Evolutionary conservation across 208 protist genomes (phyloP), one percentile per base, ranked within the genome.

Genomic region (Acanthamoeba sp.): DNA sequence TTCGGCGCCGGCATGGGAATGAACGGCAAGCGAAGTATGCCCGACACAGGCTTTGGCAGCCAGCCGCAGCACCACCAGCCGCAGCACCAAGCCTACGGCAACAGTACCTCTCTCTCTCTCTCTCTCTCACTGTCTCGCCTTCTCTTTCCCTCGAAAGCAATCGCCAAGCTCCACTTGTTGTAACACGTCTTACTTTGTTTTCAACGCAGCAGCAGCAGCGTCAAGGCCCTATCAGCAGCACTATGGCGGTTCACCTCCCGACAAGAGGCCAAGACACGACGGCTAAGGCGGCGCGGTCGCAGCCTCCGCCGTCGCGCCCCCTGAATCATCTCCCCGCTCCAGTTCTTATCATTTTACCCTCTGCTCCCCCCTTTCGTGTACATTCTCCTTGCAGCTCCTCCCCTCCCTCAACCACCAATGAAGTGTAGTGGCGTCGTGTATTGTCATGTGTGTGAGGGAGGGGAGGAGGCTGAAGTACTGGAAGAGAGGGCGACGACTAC

Each of bases 11-110:
- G 38, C 2, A 34, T 0, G 4, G n/a, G 24, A 3, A 29, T 80
- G 36, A 24, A 10, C 32, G 76, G 76, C 76, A 85, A 85, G 76
- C 76, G 76, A 59, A 36, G 27, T 32, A 45, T 14, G 20, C 76
- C 76, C n/a, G 76, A 85, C 48, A 45, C 76, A 0, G 76, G 76
- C 45, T 85, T 85, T 36, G 76, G 76, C 27, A 38, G 36, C 24
- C 27, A 29, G 24, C 76, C 7, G 12, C 71, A 80, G 71, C 71
- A 80, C 6, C 66, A 34, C 2, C 66, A 34, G 66, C 66, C 18
- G 36, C 71, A 80, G 36, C 71, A 80, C 6, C 71, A 80, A 48
- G 9, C 62, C 9, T 69, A 69, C 71, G 16, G 71, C 71, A 48
- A 34, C 40, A 48, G 36, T 80, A 36, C 55, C 18, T 20, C 27